Evolutionary conservation across 1,284 basidiomycete genomes (phyloP), one percentile per base, ranked within the genome.

Genomic region (Cryptococcus sp.): DNA sequence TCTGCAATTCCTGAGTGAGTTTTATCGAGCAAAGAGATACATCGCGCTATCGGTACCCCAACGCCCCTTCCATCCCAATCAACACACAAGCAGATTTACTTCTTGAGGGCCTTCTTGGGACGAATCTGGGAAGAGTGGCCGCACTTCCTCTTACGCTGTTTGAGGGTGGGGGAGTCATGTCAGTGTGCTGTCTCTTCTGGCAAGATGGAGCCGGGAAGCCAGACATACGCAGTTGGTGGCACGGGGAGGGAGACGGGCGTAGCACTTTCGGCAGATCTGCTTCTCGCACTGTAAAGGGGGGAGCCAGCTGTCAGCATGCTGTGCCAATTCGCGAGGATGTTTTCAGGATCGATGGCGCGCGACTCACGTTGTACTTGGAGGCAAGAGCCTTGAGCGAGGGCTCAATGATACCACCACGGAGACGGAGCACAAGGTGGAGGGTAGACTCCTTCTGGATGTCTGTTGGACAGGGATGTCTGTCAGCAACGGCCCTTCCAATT

Each of bases 191-290:
- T 33, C 28, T 33, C 28, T 5, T 18, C 23, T 20, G 12, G 18
- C 36, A 20, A 21, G 15, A 12, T 23, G 3, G 35, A 5, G 36
- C 28, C 36, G 24, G 35, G n/a, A 21, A 33, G 39, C 15, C 56
- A 82, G 82, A 83, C 96, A 95, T 77, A 93, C 85, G 87, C 95
- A 98, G 86, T 98, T 98, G 82, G 93, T 97, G 46, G 95, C 95
- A 81, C 95, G 92, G 57, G 93, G 94, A 69, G 95, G 94, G 69
- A 98, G 93, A 76, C 96, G 95, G 54, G 95, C 95, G 81, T 98
- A 98, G 84, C 96, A 98, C 81, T 98, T 98, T 80, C 95, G 93
- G 86, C 95, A 98, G 75, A 98, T 96, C 78, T 93, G 89, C 83
- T 94, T 93, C 80, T 93, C 91, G 79, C 91, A 93, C 72, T 75